These are phyloP conservation scores for Phytopythium boreale DNA, from an alignment of 352 stramenopile species.

Conservation along the genomic window DNA sequence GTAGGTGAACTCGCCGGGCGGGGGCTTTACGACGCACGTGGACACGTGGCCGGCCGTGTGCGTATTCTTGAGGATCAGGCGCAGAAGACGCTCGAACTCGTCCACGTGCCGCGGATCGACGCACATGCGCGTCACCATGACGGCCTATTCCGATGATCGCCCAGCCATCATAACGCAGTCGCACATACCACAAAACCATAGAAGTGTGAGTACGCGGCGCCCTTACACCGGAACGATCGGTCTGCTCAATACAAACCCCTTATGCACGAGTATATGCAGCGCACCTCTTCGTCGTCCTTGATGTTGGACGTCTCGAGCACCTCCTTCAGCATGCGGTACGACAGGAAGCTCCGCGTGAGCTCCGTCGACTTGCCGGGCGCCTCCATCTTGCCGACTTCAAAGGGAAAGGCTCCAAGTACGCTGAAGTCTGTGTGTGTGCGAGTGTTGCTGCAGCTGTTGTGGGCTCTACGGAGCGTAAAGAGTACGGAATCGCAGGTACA, in stretches of 20 bases:
- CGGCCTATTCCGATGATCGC: slow-evolving; percentile 28
- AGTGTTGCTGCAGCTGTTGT: background rate
- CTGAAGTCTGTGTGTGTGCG: too few species aligned
- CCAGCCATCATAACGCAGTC: too few species aligned
- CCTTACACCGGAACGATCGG: background rate
- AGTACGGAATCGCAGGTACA: background rate
- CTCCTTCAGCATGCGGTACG: slow-evolving; percentile 75
- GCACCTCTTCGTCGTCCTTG: slow-evolving; percentile 73
- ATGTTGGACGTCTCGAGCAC: slow-evolving; percentile 76
- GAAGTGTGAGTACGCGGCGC: too few species aligned
- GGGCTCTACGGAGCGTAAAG: background rate
- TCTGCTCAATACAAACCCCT: background rate
- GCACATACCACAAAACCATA: too few species aligned
- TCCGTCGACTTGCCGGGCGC: slow-evolving; percentile 25
- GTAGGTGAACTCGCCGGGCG: slow-evolving; percentile 72
- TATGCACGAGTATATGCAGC: background rate
- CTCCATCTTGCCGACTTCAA: slow-evolving; percentile 4
- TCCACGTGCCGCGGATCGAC: slow-evolving; percentile 70
- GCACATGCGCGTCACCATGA: slow-evolving; percentile 82
- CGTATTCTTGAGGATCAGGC: slow-evolving; percentile 79
- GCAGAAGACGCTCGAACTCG: slow-evolving; percentile 75
- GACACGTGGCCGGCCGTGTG: slow-evolving; percentile 78
- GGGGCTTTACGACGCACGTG: slow-evolving; percentile 76
- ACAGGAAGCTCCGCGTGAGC: slow-evolving; percentile 61
- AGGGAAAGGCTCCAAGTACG: background rate